phyloP scores from a whole-genome alignment of 495 filamentous ascomycete genomes.

The Xylaria scruposa region DNA sequence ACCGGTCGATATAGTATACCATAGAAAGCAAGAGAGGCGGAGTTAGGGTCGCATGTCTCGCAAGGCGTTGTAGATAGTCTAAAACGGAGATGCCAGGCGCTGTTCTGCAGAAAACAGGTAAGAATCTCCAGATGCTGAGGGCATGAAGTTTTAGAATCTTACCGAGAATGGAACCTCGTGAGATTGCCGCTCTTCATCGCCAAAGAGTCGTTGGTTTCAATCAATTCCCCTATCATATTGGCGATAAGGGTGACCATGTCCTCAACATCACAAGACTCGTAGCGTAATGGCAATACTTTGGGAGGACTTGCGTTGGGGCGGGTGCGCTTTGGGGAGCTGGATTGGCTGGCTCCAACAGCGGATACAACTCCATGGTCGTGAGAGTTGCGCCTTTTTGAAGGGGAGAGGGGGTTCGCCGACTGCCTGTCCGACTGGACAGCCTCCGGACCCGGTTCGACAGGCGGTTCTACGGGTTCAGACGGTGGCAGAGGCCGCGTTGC shows the following conservation, averaged over 20 bases:
- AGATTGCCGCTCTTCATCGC: conserved; percentile 82
- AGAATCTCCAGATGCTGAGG: conserved; percentile 33
- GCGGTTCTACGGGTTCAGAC: conserved; percentile 40
- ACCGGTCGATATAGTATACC: conserved; percentile 98
- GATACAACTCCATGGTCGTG: conserved; percentile 61
- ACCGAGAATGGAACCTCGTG: conserved; percentile 95
- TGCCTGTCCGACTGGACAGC: conserved; percentile 45
- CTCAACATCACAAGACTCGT: conserved; percentile 78
- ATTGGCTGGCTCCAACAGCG: conserved; percentile 48
- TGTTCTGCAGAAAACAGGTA: conserved; percentile 58
- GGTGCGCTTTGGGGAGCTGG: conserved; percentile 52
- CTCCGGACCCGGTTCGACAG: conserved; percentile 37
- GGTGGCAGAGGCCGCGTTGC: conserved; percentile 37
- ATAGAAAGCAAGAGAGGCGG: conserved; percentile 97
- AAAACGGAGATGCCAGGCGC: conserved; percentile 91
- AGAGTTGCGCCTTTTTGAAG: conserved; percentile 53
- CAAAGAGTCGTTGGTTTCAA: conserved; percentile 88
- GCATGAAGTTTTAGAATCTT: conserved; percentile 30
- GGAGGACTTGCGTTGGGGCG: conserved; percentile 49
- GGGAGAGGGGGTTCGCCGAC: conserved; percentile 46
- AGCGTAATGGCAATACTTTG: conserved; percentile 76
- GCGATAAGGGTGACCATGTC: conserved; percentile 90
- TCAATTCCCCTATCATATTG: conserved; percentile 93
- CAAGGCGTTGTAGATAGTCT: conserved; percentile 90
- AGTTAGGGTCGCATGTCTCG: conserved; percentile 90